phyloP scores from a whole-genome alignment of 208 protist genomes.

The Phytomonas serpens region DNA sequence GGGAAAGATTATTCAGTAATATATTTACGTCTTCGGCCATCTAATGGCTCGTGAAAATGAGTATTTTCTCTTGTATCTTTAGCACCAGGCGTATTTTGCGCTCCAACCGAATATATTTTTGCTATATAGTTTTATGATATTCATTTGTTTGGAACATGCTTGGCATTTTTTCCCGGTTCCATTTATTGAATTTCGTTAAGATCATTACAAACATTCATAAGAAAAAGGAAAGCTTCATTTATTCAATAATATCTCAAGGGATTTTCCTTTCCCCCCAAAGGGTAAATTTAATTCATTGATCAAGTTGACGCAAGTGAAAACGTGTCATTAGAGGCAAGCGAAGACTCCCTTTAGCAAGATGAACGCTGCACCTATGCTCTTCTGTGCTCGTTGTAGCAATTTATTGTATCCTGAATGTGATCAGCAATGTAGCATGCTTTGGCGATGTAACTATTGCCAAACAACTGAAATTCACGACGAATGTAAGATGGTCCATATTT shows the following conservation, averaged over 20 bases:
- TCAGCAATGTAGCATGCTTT: slow-evolving; percentile 43
- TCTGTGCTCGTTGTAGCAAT: slow-evolving; percentile 82
- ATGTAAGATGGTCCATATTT: slow-evolving; percentile 78
- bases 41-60: not conserved
- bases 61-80: not conserved
- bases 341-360: slow-evolving; percentile 22
- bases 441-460: slow-evolving; percentile 84
- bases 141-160: not conserved
- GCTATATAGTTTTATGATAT: slow-evolving; percentile 1
- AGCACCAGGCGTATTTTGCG: not conserved
- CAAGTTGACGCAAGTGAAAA: slow-evolving; percentile 1
- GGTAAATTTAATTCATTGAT: not conserved
- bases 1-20: slow-evolving; percentile 1
- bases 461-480: slow-evolving; percentile 70
- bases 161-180: slow-evolving; percentile 8
- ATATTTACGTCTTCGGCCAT: not conserved
- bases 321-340: slow-evolving; percentile 12
- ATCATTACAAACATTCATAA: not conserved
- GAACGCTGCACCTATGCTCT: slow-evolving; percentile 79
- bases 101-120: slow-evolving; percentile 1
- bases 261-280: not conserved
- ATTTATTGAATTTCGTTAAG: slow-evolving; percentile 8
- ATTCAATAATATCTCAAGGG: slow-evolving; percentile 6
- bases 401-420: slow-evolving; percentile 81
- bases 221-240: not conserved